Evolutionary conservation across 2,329 filamentous ascomycete species (phyloP).

Genomic region (Cladophialophora immunda): DNA sequence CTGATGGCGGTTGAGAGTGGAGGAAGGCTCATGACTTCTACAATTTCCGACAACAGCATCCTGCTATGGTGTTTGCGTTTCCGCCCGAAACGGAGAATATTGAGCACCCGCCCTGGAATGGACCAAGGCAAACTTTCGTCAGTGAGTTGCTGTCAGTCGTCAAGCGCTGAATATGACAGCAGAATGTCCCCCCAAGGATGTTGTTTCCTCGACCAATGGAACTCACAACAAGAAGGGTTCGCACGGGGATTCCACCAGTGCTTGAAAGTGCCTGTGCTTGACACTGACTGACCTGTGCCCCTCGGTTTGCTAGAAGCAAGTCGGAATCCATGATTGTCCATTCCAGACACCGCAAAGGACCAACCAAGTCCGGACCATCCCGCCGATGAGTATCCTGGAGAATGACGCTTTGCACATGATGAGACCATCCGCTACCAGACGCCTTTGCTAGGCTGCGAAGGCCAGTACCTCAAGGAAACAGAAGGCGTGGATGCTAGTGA

Average conservation of each 20-base stretch:
- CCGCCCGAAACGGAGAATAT: neutral
- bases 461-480: neutral
- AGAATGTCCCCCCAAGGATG: neutral
- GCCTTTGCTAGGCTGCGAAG: neutral
- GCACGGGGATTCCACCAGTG: neutral
- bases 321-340: neutral
- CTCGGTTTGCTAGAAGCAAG: neutral
- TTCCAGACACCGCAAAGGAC: neutral
- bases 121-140: neutral
- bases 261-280: neutral
- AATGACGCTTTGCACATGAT: neutral
- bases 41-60: neutral
- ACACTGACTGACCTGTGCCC: neutral
- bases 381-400: neutral
- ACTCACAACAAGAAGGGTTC: neutral
- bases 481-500: neutral
- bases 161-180: constrained; percentile 18
- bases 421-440: neutral
- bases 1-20: constrained; percentile 52
- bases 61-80: neutral
- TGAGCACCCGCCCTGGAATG: neutral
- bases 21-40: neutral
- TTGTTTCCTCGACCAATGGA: neutral
- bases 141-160: constrained; percentile 13
- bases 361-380: neutral